phyloP scores from a whole-genome alignment of 106 monocot species.

The Dendrobium catenatum region DNA sequence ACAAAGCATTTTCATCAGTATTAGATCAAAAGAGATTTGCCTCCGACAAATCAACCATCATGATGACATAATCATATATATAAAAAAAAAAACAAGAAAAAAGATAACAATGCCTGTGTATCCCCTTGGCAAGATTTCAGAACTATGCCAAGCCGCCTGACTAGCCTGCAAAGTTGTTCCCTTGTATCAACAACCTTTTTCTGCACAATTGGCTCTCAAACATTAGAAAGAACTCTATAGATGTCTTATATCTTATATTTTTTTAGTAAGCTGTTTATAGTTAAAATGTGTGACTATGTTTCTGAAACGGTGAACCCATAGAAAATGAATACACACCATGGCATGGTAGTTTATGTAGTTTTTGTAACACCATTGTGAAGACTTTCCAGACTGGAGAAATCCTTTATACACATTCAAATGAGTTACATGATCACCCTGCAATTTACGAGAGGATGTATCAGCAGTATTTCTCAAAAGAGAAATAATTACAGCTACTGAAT shows the following conservation, averaged over 20 bases:
- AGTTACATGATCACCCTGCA: conserved; percentile 93
- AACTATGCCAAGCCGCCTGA: conserved; percentile 66
- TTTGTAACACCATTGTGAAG: conserved; percentile 90
- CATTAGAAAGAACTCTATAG: not conserved
- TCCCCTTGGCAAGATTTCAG: conserved; percentile 82
- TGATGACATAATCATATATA: not conserved
- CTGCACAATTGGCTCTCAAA: conserved; percentile 37
- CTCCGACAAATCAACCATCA: too few relatives aligned
- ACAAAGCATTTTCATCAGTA: too few relatives aligned
- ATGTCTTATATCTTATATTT: not conserved
- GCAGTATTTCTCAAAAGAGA: not conserved
- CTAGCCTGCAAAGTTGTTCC: conserved; percentile 62
- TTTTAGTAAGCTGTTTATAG: not conserved
- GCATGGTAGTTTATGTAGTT: conserved; percentile 94
- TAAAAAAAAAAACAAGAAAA: conserved; percentile 6
- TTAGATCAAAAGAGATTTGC: too few relatives aligned
- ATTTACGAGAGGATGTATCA: not conserved
- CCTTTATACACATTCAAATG: conserved; percentile 88
- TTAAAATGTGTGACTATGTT: not conserved
- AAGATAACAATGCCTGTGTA: conserved; percentile 39
- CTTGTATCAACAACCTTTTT: conserved; percentile 92
- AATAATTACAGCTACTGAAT: not conserved
- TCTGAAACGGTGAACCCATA: not conserved
- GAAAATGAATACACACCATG: conserved; percentile 40
- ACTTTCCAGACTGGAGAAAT: conserved; percentile 78